Evolutionary conservation across 305 asterid species (phyloP).

Genomic region (Solanum chacoense): DNA sequence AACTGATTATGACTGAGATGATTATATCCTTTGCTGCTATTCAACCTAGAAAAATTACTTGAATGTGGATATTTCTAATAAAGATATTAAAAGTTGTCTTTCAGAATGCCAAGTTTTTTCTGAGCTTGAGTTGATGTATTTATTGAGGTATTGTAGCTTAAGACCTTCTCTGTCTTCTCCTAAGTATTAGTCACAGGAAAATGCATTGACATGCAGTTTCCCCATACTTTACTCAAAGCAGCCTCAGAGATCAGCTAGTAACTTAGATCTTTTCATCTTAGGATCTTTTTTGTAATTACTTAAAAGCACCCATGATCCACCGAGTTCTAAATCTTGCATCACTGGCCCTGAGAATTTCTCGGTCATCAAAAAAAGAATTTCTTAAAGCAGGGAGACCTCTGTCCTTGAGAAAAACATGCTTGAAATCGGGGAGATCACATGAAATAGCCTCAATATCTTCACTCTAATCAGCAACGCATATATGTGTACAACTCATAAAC

Average conservation of each 20-base stretch:
- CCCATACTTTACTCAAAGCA: background rate
- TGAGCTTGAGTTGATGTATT: background rate
- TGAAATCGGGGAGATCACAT: background rate
- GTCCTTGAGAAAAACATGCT: background rate
- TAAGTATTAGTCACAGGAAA: background rate
- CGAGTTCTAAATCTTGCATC: background rate
- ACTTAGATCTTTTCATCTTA: background rate
- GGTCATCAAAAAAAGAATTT: background rate
- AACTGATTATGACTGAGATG: background rate
- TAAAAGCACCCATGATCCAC: background rate
- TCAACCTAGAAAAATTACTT: background rate
- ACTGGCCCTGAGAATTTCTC: background rate
- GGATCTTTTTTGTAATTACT: background rate
- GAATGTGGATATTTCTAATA: background rate
- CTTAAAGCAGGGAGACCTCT: background rate
- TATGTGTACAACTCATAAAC: background rate
- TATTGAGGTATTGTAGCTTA: background rate
- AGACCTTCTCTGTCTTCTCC: background rate
- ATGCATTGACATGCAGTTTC: background rate
- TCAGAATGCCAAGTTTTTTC: background rate
- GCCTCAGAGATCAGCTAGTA: background rate
- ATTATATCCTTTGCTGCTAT: background rate
- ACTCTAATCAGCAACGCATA: background rate
- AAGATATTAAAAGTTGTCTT: background rate
- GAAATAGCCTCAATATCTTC: background rate